Evolutionary conservation across 352 stramenopile genomes (phyloP), one percentile per base, ranked within the genome.

Genomic region (Pythium brassicae): DNA sequence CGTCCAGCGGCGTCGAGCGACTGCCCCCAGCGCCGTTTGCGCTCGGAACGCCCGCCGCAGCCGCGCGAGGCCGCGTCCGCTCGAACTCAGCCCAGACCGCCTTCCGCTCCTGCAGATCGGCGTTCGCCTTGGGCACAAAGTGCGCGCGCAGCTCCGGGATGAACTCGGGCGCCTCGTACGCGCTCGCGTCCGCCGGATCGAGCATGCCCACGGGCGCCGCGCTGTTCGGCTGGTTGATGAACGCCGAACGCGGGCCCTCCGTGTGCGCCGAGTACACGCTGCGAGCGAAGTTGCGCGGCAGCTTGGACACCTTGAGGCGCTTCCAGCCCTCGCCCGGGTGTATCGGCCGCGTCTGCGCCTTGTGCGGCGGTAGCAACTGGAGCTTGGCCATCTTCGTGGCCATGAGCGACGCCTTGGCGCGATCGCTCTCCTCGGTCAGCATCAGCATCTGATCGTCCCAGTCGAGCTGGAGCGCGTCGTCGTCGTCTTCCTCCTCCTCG

Each of bases 281-380:
- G 11, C 76, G 70, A 44, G 76, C 83, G 54, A 92, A 92, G 53
- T 76, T 76, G 9, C 57, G 65, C 0, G 83, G 78, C 44, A 92
- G 49, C 3, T 70, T 71, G 5, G 74, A 73, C 0, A 61, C 63
- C 56, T 87, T 85, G 2, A 92, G 69, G 1, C 83, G 78, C 57
- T 90, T 90, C 83, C 79, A 92, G 52, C 79, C 83, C 60, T 89
- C 74, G 6, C 79, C 79, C 3, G 65, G 77, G 8, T 53, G 61
- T 0, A 55, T 66, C 14, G 53, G 67, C 15, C 37, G 29, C 14
- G 51, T 66, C 39, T 42, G 56, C 2, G 46, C 22, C 27, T 45
- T 29, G 23, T 64, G 43, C 6, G 72, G 43, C 4, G 73, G 50
- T 32, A 65, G 40, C 19, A 92, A 58, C 51, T 86, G 65, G 15